phyloP scores from a whole-genome alignment of 345 rosid genomes.

The Eucalyptus microcorys region DNA sequence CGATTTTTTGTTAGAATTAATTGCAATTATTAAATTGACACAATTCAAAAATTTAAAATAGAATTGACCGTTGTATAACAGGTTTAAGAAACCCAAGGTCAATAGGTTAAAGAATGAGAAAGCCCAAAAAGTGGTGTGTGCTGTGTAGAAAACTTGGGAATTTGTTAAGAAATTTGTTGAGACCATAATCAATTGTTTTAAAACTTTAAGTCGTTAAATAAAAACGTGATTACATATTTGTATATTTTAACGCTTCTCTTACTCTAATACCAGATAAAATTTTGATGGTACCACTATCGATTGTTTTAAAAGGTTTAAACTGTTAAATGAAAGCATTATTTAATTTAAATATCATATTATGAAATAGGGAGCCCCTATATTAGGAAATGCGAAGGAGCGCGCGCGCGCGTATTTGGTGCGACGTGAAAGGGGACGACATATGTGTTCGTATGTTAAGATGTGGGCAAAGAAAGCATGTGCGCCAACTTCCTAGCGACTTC shows the following conservation, averaged over 20 bases:
- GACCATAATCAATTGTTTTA: fast-evolving
- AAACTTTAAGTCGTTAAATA: too few species aligned
- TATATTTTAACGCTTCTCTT: fast-evolving
- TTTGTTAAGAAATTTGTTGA: neutral
- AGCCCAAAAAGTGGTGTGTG: neutral
- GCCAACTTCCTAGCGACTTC: neutral
- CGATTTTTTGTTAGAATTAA: too few species aligned
- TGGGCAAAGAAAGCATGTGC: neutral
- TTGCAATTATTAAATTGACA: too few species aligned
- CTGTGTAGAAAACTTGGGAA: slow-evolving; percentile 1
- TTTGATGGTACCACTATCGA: fast-evolving
- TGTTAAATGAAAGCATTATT: too few species aligned
- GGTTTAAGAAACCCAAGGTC: fast-evolving
- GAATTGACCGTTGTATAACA: fast-evolving
- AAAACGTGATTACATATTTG: too few species aligned
- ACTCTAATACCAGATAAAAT: too few species aligned
- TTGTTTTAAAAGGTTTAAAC: neutral
- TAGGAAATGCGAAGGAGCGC: neutral
- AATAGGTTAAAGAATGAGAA: fast-evolving
- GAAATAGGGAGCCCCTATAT: neutral
- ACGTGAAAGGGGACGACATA: neutral
- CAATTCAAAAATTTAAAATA: fast-evolving
- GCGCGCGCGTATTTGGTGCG: too few species aligned
- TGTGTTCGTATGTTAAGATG: neutral
- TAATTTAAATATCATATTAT: fast-evolving